A percentile compares a stretch with the other conserved stretches of the same genome.
Conservation (phyloP, 768 basidiomycete genomes). For the Rhodotorula graminis region DNA sequence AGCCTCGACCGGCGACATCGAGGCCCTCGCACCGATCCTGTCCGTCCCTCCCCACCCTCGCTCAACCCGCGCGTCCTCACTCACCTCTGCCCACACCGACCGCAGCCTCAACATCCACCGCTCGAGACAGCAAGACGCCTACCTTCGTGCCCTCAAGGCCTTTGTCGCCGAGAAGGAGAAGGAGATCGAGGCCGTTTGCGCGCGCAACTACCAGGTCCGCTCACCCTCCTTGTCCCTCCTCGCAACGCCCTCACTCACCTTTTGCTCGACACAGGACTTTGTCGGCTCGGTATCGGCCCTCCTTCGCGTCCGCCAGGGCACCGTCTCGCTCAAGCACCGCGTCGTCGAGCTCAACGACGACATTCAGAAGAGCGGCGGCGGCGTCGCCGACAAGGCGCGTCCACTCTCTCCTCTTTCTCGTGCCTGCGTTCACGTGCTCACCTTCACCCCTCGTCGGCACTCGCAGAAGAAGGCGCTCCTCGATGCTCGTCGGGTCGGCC, state of each 20-base stretch:
- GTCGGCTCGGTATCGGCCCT: constrained; percentile 94
- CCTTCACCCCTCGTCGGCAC: too few relatives aligned
- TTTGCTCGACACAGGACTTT: constrained; percentile 58
- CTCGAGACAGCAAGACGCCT: constrained; percentile 64
- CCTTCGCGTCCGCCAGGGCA: constrained; percentile 92
- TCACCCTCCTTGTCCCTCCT: neutral
- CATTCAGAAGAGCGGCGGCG: constrained; percentile 79
- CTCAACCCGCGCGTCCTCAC: neutral
- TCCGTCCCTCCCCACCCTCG: neutral
- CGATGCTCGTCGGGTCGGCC: constrained; percentile 84
- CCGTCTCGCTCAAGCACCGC: constrained; percentile 83
- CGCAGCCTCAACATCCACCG: constrained; percentile 33
- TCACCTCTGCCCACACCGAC: neutral
- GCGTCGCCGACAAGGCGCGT: constrained; percentile 72
- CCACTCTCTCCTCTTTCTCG: neutral
- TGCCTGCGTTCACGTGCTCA: neutral
- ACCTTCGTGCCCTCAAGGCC: constrained; percentile 70
- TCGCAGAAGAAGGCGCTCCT: constrained; percentile 72
- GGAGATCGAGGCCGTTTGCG: constrained; percentile 93
- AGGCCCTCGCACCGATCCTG: constrained; percentile 36
- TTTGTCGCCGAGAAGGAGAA: constrained; percentile 90
- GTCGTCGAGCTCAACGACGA: constrained; percentile 82
- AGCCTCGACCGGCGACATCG: constrained; percentile 14
- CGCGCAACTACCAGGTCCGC: constrained; percentile 73
- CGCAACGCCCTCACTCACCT: neutral